Conservation (phyloP, 768 basidiomycete genomes). For the Lactifluus rugatus region DNA sequence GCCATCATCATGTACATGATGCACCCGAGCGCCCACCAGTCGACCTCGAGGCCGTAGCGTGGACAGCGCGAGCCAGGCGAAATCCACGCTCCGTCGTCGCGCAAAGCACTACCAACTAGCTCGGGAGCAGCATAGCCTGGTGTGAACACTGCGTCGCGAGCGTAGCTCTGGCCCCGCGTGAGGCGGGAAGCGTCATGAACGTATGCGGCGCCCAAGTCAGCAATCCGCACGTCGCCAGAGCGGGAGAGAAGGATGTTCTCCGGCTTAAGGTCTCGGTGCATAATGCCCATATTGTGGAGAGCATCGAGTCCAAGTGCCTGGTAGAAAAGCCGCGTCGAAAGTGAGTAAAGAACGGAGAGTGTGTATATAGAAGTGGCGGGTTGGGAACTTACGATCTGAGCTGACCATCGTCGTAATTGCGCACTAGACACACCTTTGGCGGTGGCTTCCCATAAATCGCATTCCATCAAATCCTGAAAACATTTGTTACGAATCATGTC, state of each 20-base stretch:
- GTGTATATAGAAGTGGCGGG: too few species aligned
- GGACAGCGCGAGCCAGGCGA: conserved; percentile 6
- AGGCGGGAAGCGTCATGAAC: conserved; percentile 16
- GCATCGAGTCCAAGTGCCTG: conserved; percentile 17
- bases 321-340: background rate
- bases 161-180: conserved; percentile 12
- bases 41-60: conserved; percentile 17
- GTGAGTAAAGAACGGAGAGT: background rate
- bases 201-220: conserved; percentile 18
- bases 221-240: conserved; percentile 17
- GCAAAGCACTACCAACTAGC: conserved; percentile 8
- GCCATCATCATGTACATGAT: conserved; percentile 18
- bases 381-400: conserved; percentile 15
- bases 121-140: conserved; percentile 18
- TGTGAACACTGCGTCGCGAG: conserved; percentile 16
- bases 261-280: conserved; percentile 21
- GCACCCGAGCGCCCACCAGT: conserved; percentile 21
- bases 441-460: conserved; percentile 15
- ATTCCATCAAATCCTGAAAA: conserved; percentile 18
- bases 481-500: background rate
- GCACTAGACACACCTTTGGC: conserved; percentile 1
- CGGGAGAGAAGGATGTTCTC: conserved; percentile 19
- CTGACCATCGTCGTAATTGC: conserved; percentile 16
- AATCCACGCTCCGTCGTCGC: conserved; percentile 13
- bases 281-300: conserved; percentile 20